These are phyloP conservation scores for Thinopyrum elongatum DNA, from an alignment of 176 grass and related monocot species.

Conservation along the genomic window DNA sequence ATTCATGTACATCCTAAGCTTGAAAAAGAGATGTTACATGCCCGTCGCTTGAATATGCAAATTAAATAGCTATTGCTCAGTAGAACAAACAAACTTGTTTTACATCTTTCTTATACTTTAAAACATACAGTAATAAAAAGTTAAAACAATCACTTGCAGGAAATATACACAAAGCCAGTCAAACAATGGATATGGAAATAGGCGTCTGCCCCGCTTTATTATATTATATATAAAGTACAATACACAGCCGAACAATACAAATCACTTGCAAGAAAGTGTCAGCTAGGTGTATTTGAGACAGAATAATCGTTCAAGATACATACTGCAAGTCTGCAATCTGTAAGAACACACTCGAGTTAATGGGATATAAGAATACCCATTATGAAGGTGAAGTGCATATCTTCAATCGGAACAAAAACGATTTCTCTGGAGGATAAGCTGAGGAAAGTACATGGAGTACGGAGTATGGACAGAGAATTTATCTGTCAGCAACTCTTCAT, in stretches of 20 bases:
- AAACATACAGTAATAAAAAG: conserved; percentile 9
- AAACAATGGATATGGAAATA: neutral
- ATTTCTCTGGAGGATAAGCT: neutral
- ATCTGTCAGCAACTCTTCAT: conserved; percentile 76
- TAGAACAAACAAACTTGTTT: neutral
- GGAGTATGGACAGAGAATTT: conserved; percentile 54
- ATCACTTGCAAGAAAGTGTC: neutral
- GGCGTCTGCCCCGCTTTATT: too few relatives aligned
- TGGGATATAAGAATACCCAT: neutral
- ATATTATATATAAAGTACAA: too few relatives aligned
- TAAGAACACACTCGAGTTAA: conserved; percentile 18
- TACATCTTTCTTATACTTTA: neutral
- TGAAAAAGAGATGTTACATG: neutral
- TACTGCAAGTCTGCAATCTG: conserved; percentile 48
- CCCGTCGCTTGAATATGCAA: neutral
- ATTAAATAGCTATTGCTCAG: neutral
- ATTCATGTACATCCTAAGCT: conserved; percentile 57
- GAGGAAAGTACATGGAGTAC: conserved; percentile 37
- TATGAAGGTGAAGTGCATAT: neutral
- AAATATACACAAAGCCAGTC: neutral
- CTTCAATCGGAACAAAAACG: neutral
- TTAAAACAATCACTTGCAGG: neutral
- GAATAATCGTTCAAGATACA: neutral
- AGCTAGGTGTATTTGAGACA: neutral
- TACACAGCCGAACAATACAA: neutral